phyloP scores from a whole-genome alignment of 495 filamentous ascomycete genomes.

The Xylaria intraflava region DNA sequence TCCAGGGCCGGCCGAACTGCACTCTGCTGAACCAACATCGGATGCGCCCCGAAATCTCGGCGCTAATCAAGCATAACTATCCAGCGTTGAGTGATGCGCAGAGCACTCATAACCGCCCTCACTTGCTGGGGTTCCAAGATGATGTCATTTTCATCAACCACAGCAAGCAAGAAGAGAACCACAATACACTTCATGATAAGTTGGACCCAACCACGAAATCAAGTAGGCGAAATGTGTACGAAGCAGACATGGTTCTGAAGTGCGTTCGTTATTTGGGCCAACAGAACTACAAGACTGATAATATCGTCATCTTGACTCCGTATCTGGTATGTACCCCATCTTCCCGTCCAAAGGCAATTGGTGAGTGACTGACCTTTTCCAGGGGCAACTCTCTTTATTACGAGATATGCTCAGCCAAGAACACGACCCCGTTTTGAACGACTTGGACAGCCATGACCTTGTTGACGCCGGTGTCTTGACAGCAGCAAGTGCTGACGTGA shows the following conservation, averaged over 20 bases:
- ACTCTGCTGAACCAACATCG: constrained; percentile 59
- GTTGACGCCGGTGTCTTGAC: constrained; percentile 58
- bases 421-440: constrained; percentile 54
- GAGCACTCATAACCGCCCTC: constrained; percentile 43
- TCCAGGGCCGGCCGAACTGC: constrained; percentile 46
- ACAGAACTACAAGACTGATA: constrained; percentile 63
- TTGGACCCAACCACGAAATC: constrained; percentile 42
- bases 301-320: constrained; percentile 66
- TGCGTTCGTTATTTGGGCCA: constrained; percentile 66
- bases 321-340: constrained; percentile 41
- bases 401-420: constrained; percentile 47
- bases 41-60: constrained; percentile 66
- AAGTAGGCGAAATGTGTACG: constrained; percentile 60
- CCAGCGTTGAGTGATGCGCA: constrained; percentile 54
- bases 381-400: constrained; percentile 59
- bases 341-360: too few species aligned
- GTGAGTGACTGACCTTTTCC: constrained; percentile 16
- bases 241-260: constrained; percentile 60
- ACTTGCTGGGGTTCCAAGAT: constrained; percentile 52
- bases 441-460: constrained; percentile 63
- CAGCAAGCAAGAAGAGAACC: constrained; percentile 42
- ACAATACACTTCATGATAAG: constrained; percentile 40
- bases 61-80: constrained; percentile 58
- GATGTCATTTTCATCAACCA: constrained; percentile 65
- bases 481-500: constrained; percentile 43